Percentiles rank a stretch among this genome's conserved stretches.
Conservation (phyloP, 2,329 filamentous ascomycete species). For the Pseudocercospora pini-densiflorae region DNA sequence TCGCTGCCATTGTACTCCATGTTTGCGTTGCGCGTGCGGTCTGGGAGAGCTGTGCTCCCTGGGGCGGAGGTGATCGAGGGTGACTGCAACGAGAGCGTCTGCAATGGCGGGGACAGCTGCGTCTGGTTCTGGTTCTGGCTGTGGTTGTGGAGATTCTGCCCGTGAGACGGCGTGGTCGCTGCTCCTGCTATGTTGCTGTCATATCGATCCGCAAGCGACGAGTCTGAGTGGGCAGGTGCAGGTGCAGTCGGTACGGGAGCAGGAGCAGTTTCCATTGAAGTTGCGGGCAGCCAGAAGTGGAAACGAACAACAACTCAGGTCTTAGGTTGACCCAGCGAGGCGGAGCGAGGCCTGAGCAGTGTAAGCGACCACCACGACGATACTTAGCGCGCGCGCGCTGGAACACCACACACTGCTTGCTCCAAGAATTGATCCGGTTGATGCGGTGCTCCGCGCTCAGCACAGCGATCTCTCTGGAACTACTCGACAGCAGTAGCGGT, state of each 20-base stretch:
- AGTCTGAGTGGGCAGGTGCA: not conserved
- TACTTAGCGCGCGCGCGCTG: not conserved
- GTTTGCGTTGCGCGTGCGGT: slow-evolving; percentile 20
- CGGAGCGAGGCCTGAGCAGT: not conserved
- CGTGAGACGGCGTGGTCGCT: slow-evolving; percentile 2
- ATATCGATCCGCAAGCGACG: slow-evolving; percentile 2
- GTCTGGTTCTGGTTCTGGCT: slow-evolving; percentile 9
- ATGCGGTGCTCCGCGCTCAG: not conserved
- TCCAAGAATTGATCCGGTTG: not conserved
- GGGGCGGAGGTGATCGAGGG: slow-evolving; percentile 9
- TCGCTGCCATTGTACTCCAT: slow-evolving; percentile 45
- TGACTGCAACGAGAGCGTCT: slow-evolving; percentile 6
- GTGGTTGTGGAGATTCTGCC: slow-evolving; percentile 13
- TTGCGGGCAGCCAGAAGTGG: not conserved
- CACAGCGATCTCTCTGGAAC: not conserved
- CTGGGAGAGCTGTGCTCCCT: slow-evolving; percentile 7
- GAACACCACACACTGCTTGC: not conserved
- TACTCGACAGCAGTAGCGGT: not conserved
- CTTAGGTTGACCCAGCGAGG: not conserved
- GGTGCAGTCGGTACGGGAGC: not conserved
- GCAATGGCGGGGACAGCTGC: slow-evolving; percentile 9
- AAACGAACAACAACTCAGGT: no score
- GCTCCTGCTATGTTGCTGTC: slow-evolving; percentile 15
- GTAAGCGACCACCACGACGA: no score
- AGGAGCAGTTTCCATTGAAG: not conserved